phyloP scores from a whole-genome alignment of 2,329 filamentous ascomycete species.

The Rhexocercosporidium sp. region DNA sequence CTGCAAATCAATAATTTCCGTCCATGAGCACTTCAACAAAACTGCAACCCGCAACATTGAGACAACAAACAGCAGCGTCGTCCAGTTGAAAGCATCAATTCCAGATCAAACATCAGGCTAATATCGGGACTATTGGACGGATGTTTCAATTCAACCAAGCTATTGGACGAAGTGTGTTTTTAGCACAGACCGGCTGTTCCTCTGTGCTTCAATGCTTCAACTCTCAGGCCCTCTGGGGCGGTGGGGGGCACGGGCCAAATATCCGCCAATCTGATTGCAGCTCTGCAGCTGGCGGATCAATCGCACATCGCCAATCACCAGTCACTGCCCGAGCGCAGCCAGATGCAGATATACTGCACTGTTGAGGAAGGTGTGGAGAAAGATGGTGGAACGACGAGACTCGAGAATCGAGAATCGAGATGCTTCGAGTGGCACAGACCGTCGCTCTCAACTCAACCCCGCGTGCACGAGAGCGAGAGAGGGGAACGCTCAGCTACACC shows the following conservation, averaged over 20 bases:
- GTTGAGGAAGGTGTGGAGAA: background rate
- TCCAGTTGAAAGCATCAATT: background rate
- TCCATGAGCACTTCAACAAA: background rate
- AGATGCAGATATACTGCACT: background rate
- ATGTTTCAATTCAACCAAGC: background rate
- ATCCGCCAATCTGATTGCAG: slow-evolving; percentile 1
- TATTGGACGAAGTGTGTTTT: slow-evolving; percentile 5
- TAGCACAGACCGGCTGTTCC: no score
- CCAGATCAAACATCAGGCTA: background rate
- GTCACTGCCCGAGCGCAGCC: background rate
- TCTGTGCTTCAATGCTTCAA: no score
- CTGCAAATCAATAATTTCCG: background rate
- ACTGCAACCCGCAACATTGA: background rate
- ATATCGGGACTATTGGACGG: background rate
- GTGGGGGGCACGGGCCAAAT: background rate
- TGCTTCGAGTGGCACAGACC: slow-evolving; percentile 2
- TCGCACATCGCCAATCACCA: background rate
- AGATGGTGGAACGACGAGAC: background rate
- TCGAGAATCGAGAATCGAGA: background rate
- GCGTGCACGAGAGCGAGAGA: background rate
- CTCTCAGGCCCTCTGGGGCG: slow-evolving; percentile 1
- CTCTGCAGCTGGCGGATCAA: slow-evolving; percentile 7
- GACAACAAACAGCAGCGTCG: background rate
- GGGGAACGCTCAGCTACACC: background rate
- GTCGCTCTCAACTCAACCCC: background rate